These are phyloP conservation scores for Dalbergia oliveri DNA, from an alignment of 306 rosid genomes.

Conservation along the genomic window DNA sequence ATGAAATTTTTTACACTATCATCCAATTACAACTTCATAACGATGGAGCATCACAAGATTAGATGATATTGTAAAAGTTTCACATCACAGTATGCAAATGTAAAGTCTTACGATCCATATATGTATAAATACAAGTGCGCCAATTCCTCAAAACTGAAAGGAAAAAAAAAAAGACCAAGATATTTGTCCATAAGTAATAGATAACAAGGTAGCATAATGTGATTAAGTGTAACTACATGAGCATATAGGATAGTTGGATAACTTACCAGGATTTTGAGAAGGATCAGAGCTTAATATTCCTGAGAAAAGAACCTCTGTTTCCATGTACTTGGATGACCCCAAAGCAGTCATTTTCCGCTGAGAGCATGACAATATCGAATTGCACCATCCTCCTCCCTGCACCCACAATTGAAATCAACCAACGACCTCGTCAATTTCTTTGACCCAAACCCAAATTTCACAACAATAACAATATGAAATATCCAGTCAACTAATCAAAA, in stretches of 20 bases:
- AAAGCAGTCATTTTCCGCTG: conserved; percentile 67
- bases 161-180: background rate
- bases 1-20: background rate
- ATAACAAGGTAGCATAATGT: background rate
- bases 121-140: background rate
- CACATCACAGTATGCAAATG: background rate
- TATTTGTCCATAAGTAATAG: background rate
- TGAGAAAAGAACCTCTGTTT: conserved; percentile 61
- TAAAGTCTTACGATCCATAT: background rate
- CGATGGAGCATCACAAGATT: background rate
- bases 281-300: conserved; percentile 83
- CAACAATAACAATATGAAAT: background rate
- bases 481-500: too few species aligned
- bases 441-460: background rate
- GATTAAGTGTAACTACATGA: background rate
- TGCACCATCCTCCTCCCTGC: conserved; percentile 99
- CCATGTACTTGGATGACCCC: conserved; percentile 89
- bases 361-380: conserved; percentile 66
- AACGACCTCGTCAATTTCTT: background rate
- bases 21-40: background rate
- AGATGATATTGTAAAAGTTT: background rate
- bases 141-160: conserved; percentile 19
- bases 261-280: conserved; percentile 80
- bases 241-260: conserved; percentile 13
- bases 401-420: conserved; percentile 23